These are phyloP conservation scores for Vitis cinerea DNA, from an alignment of 164 flowering plant species.

Conservation along the genomic window DNA sequence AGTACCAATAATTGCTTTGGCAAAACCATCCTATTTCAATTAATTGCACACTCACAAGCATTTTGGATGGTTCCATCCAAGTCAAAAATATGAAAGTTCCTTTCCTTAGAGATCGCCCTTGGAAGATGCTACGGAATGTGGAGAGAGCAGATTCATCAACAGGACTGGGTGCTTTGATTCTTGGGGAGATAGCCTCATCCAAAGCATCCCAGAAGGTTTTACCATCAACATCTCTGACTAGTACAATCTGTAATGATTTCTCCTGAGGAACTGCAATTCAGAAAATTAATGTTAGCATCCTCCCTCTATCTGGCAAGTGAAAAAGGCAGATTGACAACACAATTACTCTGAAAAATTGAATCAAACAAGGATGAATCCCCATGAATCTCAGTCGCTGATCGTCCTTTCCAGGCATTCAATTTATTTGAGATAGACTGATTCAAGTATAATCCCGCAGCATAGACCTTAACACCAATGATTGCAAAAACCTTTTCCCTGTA, in stretches of 20 bases:
- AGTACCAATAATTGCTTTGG: no score
- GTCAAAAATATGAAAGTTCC: slow-evolving; percentile 76
- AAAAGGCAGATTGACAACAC: neutral
- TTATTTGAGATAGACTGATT: slow-evolving; percentile 31
- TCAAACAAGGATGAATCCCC: slow-evolving; percentile 42
- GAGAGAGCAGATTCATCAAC: slow-evolving; percentile 73
- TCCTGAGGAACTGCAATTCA: slow-evolving; percentile 60
- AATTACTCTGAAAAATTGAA: slow-evolving; percentile 56
- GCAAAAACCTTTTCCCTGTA: slow-evolving; percentile 85
- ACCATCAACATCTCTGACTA: slow-evolving; percentile 91
- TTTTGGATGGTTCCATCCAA: slow-evolving; percentile 72
- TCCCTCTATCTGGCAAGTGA: neutral
- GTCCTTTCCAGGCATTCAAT: slow-evolving; percentile 53
- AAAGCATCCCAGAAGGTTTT: slow-evolving; percentile 96
- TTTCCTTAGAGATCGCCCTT: slow-evolving; percentile 73
- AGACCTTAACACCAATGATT: slow-evolving; percentile 86
- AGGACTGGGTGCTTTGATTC: slow-evolving; percentile 53
- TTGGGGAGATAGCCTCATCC: slow-evolving; percentile 78
- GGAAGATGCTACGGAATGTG: slow-evolving; percentile 62
- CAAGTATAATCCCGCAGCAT: slow-evolving; percentile 73
- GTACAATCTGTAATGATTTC: slow-evolving; percentile 76
- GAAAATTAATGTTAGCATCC: slow-evolving; percentile 9
- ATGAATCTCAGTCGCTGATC: slow-evolving; percentile 43
- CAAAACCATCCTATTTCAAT: neutral
- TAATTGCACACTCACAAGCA: slow-evolving; percentile 55